These are phyloP conservation scores for Arachnopeziza araneosa DNA, from an alignment of 2,329 filamentous ascomycete genomes.

Conservation along the genomic window DNA sequence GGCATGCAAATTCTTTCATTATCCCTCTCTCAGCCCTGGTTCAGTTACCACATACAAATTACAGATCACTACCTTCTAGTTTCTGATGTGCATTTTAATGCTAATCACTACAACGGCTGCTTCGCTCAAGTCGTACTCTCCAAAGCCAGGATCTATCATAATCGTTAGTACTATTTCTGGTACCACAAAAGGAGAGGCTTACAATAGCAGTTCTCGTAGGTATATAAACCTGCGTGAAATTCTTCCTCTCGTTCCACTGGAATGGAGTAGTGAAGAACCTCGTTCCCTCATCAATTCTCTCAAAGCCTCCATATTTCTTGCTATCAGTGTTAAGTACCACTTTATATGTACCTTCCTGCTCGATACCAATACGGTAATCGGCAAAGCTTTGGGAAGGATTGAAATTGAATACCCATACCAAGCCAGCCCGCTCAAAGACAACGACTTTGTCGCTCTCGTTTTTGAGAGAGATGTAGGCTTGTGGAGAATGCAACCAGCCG, in stretches of 20 bases:
- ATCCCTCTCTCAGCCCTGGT: no score
- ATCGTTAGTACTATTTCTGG: neutral
- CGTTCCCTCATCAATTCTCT: conserved; percentile 70
- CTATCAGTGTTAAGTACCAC: conserved; percentile 80
- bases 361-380: conserved; percentile 88
- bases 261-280: conserved; percentile 89
- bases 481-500: conserved; percentile 79
- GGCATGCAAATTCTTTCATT: no score
- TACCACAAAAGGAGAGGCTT: conserved; percentile 31
- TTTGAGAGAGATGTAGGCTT: conserved; percentile 92
- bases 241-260: conserved; percentile 83
- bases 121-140: neutral
- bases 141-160: neutral
- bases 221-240: conserved; percentile 89
- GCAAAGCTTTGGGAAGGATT: conserved; percentile 77
- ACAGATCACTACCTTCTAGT: neutral
- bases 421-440: conserved; percentile 85
- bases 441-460: conserved; percentile 91
- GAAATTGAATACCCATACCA: conserved; percentile 97
- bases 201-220: conserved; percentile 80
- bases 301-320: conserved; percentile 71
- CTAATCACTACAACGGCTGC: neutral
- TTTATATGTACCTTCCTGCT: conserved; percentile 77
- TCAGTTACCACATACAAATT: no score
- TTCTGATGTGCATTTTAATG: neutral